Base-by-base conservation (phyloP, 192 early-diverging fungal species). In the Coemansia sp. region DNA sequence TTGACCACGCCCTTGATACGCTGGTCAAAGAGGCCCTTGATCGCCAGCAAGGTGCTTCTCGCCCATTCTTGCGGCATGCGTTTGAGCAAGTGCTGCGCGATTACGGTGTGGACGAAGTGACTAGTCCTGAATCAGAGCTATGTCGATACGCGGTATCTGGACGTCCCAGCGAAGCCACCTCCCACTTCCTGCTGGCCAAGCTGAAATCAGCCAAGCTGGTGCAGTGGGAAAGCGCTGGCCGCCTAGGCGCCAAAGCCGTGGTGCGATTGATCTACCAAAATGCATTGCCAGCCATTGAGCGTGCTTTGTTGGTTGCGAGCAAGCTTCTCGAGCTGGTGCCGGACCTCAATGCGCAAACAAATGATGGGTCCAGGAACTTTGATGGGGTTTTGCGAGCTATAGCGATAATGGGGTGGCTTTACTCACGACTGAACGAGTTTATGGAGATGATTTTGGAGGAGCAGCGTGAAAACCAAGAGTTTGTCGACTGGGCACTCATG, bases 151-250 rank as follows among this genome's bases (percentile, higher is more conserved):
- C 61, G 37, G 56, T 68, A 10, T 57, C 71, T 15, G 71, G 71
- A 1, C 36, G 65, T 6, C 60, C 71, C 15, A 75, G 65, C 42
- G 71, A 75, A 12, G 37, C 71, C 2, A 60, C 66, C n/a, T 67
- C 71, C n/a, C 71, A 75, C 56, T 75, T 75, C 28, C 28, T 75
- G 46, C 65, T 75, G 16, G 57, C 60, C 10, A 67, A 68, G 43
- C 38, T 75, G 17, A 75, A 75, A 30, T 14, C 65, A 2, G 10
- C 42, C 12, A 63, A 56, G 21, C 49, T 75, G 46, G 53, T n/a
- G 12, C 67, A 20, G 44, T 75, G 71, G 71, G 71, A 75, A 11
- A 63, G 56, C 11, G 60, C 71, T 4, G 64, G 65, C 7, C 50
- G 71, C 10, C 51, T 60, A 38, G 71, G 71, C 5, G 71, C 71